phyloP scores from a whole-genome alignment of 495 filamentous ascomycete species.

The Haplographium delicatum region DNA sequence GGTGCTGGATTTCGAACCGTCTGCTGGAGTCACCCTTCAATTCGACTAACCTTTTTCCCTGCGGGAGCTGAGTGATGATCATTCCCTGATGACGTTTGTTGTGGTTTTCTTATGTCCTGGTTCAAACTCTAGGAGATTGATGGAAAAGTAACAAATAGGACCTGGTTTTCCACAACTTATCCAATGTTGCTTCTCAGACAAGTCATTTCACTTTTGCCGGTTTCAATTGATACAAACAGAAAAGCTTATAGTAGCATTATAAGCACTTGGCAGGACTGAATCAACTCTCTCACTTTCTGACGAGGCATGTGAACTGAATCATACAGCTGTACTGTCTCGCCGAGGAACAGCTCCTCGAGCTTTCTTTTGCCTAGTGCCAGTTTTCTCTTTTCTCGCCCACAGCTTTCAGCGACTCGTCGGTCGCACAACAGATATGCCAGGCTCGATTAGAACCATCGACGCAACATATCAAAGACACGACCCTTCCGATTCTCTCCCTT shows the following conservation, averaged over 20 bases:
- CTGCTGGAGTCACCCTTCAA: not conserved
- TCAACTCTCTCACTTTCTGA: too few relatives aligned
- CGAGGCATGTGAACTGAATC: too few relatives aligned
- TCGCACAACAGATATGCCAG: slow-evolving; percentile 9
- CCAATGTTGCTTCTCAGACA: too few relatives aligned
- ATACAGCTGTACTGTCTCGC: too few relatives aligned
- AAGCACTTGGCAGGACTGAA: too few relatives aligned
- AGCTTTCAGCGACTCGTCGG: not conserved
- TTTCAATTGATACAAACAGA: too few relatives aligned
- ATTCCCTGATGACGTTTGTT: not conserved
- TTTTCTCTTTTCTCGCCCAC: not conserved
- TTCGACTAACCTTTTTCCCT: not conserved
- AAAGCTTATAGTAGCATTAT: too few relatives aligned
- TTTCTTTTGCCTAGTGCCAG: not conserved
- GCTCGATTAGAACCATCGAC: slow-evolving; percentile 11
- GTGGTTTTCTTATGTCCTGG: not conserved
- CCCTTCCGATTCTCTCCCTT: not conserved
- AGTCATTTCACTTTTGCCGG: too few relatives aligned
- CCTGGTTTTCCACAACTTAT: too few relatives aligned
- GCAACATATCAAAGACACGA: slow-evolving; percentile 5
- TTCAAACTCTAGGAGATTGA: not conserved
- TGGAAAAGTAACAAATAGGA: not conserved
- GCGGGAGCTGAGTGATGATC: not conserved
- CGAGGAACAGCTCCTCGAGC: not conserved
- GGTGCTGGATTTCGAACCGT: too few relatives aligned